A percentile compares a stretch with the other conserved stretches of the same genome.
Evolutionary conservation across 768 basidiomycete genomes (phyloP).

Genomic region (Aureoboletus auriporus): DNA sequence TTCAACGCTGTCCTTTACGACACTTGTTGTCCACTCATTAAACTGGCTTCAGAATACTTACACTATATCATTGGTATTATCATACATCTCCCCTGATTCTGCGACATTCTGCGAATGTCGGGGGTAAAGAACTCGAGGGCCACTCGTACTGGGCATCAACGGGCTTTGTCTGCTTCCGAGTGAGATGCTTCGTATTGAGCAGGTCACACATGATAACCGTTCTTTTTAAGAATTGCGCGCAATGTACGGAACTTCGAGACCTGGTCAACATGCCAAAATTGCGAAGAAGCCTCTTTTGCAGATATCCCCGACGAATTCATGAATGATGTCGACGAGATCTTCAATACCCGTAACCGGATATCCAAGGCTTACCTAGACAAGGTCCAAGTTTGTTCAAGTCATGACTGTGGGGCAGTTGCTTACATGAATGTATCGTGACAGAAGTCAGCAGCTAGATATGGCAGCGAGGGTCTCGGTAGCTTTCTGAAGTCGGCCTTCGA

Average conservation of each 20-base stretch:
- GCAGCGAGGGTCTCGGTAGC: conserved; percentile 11
- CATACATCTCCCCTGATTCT: too few relatives aligned
- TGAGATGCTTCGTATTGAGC: conserved; percentile 17
- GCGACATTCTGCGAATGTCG: too few relatives aligned
- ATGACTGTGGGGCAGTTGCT: background rate
- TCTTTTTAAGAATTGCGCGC: conserved; percentile 40
- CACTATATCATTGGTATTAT: too few relatives aligned
- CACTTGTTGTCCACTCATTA: conserved; percentile 1
- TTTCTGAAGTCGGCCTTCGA: conserved; percentile 32
- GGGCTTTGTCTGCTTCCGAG: conserved; percentile 47
- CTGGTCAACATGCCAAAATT: conserved; percentile 46
- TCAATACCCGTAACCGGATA: conserved; percentile 33
- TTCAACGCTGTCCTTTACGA: conserved; percentile 9
- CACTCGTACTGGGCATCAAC: conserved; percentile 20
- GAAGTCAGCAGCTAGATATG: conserved; percentile 4
- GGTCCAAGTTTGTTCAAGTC: conserved; percentile 22
- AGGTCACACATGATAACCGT: conserved; percentile 2
- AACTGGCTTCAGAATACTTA: too few relatives aligned
- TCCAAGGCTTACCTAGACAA: conserved; percentile 41
- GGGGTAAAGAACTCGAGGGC: conserved; percentile 9
- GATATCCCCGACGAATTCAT: conserved; percentile 41
- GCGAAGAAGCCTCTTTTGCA: conserved; percentile 44
- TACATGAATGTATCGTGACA: background rate
- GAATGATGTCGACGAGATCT: conserved; percentile 36
- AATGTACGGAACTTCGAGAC: conserved; percentile 47